Percentiles rank a stretch among this genome's conserved stretches.
phyloP scores from a whole-genome alignment of 2,329 filamentous ascomycete genomes.

The Cordyceps militaris region DNA sequence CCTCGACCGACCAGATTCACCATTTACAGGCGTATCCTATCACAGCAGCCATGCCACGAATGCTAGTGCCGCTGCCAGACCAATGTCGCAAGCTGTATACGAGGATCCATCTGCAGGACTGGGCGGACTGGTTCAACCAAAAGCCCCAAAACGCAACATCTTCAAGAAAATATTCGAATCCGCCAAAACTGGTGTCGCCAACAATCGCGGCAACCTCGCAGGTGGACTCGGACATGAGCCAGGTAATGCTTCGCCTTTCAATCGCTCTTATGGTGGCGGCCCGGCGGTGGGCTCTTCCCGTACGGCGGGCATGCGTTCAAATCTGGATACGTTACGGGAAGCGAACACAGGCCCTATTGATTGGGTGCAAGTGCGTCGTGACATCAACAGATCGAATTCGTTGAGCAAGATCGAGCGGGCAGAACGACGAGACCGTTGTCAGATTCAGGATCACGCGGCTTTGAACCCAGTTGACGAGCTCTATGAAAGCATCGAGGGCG shows the following conservation, averaged over 20 bases:
- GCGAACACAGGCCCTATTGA: constrained; percentile 56
- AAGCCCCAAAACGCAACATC: constrained; percentile 78
- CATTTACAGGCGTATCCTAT: constrained; percentile 76
- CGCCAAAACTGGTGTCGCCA: constrained; percentile 89
- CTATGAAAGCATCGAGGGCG: constrained; percentile 76
- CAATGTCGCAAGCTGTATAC: constrained; percentile 59
- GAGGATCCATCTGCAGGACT: constrained; percentile 63
- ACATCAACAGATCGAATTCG: constrained; percentile 92
- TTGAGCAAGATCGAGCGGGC: constrained; percentile 79
- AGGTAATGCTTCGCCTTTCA: constrained; percentile 35
- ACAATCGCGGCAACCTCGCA: constrained; percentile 76
- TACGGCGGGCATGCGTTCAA: constrained; percentile 29
- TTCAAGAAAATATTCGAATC: constrained; percentile 94
- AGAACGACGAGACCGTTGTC: constrained; percentile 80
- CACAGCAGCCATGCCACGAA: constrained; percentile 77
- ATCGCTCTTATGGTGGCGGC: constrained; percentile 27
- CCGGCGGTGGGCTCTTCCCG: constrained; percentile 25
- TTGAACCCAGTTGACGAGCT: constrained; percentile 87
- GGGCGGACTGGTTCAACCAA: constrained; percentile 70
- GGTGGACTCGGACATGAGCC: constrained; percentile 41
- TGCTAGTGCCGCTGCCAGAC: constrained; percentile 33
- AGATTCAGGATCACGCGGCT: constrained; percentile 88
- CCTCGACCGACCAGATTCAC: constrained; percentile 50
- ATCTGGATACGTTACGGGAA: constrained; percentile 55
- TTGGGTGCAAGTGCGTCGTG: constrained; percentile 95